Percentiles rank a stretch among this genome's conserved stretches.
Evolutionary conservation across 106 monocot genomes (phyloP).

Genomic region (Xerophyta viscosa): DNA sequence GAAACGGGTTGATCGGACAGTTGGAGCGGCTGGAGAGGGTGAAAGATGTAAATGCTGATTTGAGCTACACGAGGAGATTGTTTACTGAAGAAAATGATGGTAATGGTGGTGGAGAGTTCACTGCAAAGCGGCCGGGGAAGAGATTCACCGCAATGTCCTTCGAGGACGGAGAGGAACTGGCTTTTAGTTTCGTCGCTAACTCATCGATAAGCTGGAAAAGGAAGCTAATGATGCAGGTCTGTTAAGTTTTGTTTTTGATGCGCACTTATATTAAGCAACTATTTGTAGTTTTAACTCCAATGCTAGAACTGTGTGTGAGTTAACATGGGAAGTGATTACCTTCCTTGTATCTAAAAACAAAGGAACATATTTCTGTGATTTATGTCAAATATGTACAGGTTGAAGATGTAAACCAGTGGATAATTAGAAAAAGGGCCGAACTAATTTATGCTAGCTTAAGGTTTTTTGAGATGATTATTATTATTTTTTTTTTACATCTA

Average conservation of each 20-base stretch:
- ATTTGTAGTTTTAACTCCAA: neutral
- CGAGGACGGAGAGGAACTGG: slow-evolving; percentile 29
- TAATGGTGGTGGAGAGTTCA: slow-evolving; percentile 6
- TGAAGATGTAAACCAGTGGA: no score
- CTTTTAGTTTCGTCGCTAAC: slow-evolving; percentile 13
- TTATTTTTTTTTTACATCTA: no score
- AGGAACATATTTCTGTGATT: neutral
- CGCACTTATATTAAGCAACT: neutral
- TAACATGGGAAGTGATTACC: neutral
- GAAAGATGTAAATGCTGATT: slow-evolving; percentile 63
- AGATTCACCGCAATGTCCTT: slow-evolving; percentile 72
- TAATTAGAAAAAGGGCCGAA: no score
- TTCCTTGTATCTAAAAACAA: neutral
- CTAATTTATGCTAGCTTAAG: no score
- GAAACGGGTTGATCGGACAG: slow-evolving; percentile 24
- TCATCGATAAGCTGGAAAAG: slow-evolving; percentile 46
- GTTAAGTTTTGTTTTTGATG: slow-evolving; percentile 1
- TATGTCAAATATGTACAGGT: neutral
- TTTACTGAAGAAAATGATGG: slow-evolving; percentile 23
- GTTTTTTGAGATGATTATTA: no score
- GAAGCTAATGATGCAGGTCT: slow-evolving; percentile 73
- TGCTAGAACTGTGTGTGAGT: neutral
- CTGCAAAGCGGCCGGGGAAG: slow-evolving; percentile 63
- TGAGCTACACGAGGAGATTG: slow-evolving; percentile 56
- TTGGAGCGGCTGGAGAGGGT: slow-evolving; percentile 52